Evolutionary conservation across 176 grass and related monocot genomes (phyloP).

Genomic region (Saccharum spontaneum): DNA sequence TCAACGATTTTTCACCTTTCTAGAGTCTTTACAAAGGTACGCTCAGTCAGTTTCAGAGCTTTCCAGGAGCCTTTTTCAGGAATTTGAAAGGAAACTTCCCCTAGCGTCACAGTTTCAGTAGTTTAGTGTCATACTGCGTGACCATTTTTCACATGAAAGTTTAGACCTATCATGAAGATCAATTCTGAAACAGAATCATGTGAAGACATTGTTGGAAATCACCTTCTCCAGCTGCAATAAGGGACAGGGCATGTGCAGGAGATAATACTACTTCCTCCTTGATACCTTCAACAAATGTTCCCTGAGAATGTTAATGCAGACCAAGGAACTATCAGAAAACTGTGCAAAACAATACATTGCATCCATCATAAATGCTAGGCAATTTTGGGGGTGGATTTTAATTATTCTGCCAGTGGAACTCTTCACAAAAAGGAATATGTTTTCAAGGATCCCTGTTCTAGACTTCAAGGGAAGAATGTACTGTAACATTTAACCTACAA

Average conservation of each 20-base stretch:
- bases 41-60: neutral
- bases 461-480: neutral
- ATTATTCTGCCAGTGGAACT: conserved; percentile 9
- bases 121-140: neutral
- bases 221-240: conserved; percentile 99
- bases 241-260: conserved; percentile 96
- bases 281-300: conserved; percentile 97
- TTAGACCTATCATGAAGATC: neutral
- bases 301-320: conserved; percentile 54
- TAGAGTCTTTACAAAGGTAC: neutral
- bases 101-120: neutral
- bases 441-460: conserved; percentile 6
- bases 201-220: conserved; percentile 9
- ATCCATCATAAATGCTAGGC: conserved; percentile 8
- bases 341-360: neutral
- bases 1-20: neutral
- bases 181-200: conserved; percentile 5
- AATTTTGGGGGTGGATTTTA: conserved; percentile 1
- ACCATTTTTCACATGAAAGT: neutral
- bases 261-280: conserved; percentile 99
- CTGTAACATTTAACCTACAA: neutral
- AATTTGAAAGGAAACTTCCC: neutral
- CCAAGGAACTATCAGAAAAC: conserved; percentile 26
- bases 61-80: neutral
- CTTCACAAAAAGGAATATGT: conserved; percentile 6